Conservation (phyloP, 106 monocot genomes). For the Posidonia australis region DNA sequence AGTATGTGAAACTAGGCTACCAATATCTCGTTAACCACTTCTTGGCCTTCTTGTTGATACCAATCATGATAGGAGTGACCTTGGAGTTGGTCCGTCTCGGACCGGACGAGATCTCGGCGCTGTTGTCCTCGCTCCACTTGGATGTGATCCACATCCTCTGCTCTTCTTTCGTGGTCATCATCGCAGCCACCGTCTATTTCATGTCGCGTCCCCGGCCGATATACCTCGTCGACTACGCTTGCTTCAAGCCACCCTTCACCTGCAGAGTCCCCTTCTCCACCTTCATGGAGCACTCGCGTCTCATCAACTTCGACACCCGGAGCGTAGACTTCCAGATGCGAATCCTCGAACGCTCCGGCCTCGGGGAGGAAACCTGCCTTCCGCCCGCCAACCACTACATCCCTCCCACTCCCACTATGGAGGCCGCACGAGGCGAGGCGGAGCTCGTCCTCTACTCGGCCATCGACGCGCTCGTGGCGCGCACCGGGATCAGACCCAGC, state of each 20-base stretch:
- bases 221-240: constrained; percentile 23
- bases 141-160: constrained; percentile 1
- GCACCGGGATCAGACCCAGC: constrained; percentile 12
- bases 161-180: constrained; percentile 1
- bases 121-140: not conserved
- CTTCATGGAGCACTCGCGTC: constrained; percentile 24
- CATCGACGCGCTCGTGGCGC: constrained; percentile 12
- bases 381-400: constrained; percentile 23
- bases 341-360: constrained; percentile 22
- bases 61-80: not conserved
- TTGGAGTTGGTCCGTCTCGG: not conserved
- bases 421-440: constrained; percentile 16
- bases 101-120: not conserved
- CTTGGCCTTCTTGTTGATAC: constrained; percentile 20
- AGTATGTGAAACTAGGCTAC: constrained; percentile 75
- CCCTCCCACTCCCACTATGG: constrained; percentile 19
- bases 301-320: constrained; percentile 14
- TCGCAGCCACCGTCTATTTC: constrained; percentile 9
- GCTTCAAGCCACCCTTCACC: constrained; percentile 17
- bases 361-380: constrained; percentile 23
- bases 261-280: constrained; percentile 15
- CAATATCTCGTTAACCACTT: constrained; percentile 66
- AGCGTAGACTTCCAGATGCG: constrained; percentile 18
- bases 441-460: constrained; percentile 20
- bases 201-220: constrained; percentile 15